A percentile compares a stretch with the other conserved stretches of the same genome.
phyloP scores from a whole-genome alignment of 1,139 yeast genomes.

The Suhomyces anneliseae region DNA sequence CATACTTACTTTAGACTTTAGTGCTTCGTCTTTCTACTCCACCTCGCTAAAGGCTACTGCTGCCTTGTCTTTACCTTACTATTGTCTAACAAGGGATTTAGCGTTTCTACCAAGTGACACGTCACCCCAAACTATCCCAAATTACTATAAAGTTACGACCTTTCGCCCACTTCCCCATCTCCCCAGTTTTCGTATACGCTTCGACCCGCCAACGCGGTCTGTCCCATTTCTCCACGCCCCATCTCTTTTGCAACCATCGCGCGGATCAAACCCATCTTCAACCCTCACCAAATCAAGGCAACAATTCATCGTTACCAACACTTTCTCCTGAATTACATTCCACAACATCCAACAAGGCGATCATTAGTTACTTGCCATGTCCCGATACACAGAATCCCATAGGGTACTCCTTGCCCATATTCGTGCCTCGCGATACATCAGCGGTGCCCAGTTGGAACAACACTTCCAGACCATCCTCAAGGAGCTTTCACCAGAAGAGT shows the following conservation, averaged over 20 bases:
- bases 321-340: background rate
- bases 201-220: background rate
- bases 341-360: background rate
- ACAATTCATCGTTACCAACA: too few species aligned
- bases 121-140: too few species aligned
- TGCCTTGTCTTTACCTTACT: too few species aligned
- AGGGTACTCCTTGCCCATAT: slow-evolving; percentile 47
- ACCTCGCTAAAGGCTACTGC: too few species aligned
- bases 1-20: too few species aligned
- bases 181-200: too few species aligned
- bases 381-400: slow-evolving; percentile 31
- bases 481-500: slow-evolving; percentile 6
- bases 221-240: background rate
- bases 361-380: background rate
- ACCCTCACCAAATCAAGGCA: background rate
- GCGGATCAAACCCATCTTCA: background rate
- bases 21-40: too few species aligned
- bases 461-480: slow-evolving; percentile 14
- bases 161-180: too few species aligned
- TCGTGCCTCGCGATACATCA: slow-evolving; percentile 29
- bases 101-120: too few species aligned
- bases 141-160: too few species aligned
- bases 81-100: too few species aligned
- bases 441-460: slow-evolving; percentile 15
- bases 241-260: background rate